These are phyloP conservation scores for Wickerhamomyces bovis DNA, from an alignment of 805 yeast species.

Conservation along the genomic window DNA sequence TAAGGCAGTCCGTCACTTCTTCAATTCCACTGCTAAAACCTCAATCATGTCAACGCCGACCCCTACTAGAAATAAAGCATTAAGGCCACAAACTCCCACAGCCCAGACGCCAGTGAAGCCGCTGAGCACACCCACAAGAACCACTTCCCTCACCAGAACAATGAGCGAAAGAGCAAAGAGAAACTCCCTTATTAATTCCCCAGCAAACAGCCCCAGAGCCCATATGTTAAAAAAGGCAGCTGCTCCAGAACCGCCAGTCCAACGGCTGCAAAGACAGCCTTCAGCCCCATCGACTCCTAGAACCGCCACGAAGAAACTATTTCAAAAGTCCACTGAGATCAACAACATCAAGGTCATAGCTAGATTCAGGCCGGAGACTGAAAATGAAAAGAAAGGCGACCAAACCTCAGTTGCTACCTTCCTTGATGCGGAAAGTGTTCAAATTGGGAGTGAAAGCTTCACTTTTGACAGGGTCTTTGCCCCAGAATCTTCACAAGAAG, in stretches of 20 bases:
- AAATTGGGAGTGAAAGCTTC: slow-evolving; percentile 28
- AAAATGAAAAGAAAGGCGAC: slow-evolving; percentile 24
- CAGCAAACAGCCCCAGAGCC: neutral
- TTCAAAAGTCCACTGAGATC: slow-evolving; percentile 1
- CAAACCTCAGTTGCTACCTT: neutral
- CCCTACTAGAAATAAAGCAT: neutral
- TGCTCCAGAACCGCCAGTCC: neutral
- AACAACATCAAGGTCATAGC: slow-evolving; percentile 60
- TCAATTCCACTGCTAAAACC: neutral
- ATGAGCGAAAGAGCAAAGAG: neutral
- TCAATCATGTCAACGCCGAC: neutral
- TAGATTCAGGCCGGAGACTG: slow-evolving; percentile 58
- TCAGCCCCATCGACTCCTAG: neutral
- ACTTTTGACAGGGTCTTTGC: slow-evolving; percentile 64
- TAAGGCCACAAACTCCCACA: neutral
- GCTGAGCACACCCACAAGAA: neutral
- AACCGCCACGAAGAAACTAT: neutral
- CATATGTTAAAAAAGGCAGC: neutral
- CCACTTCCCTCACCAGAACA: neutral
- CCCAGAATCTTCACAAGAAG: slow-evolving; percentile 43
- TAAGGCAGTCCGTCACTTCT: neutral
- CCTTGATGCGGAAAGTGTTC: neutral
- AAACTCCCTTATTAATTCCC: neutral
- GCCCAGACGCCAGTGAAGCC: neutral
- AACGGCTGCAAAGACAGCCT: neutral